A percentile compares a stretch with the other conserved stretches of the same genome.
Conservation (phyloP, 1,284 basidiomycete species). For the Cutaneotrichosporon mucoides region DNA sequence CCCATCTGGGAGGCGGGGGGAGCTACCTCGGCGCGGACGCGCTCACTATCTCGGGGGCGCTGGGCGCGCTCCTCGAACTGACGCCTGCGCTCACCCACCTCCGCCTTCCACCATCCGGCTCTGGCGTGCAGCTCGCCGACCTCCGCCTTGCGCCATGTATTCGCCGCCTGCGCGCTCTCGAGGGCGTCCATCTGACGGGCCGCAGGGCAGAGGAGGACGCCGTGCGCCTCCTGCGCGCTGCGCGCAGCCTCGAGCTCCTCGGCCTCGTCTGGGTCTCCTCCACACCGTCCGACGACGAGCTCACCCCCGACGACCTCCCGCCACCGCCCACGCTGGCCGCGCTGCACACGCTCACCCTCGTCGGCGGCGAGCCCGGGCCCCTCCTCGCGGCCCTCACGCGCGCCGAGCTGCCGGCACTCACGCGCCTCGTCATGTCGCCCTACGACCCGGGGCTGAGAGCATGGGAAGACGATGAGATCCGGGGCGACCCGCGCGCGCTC, state of each 20-base stretch:
- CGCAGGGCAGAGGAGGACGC: slow-evolving; percentile 39
- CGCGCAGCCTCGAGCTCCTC: slow-evolving; percentile 61
- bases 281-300: neutral
- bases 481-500: slow-evolving; percentile 57
- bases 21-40: slow-evolving; percentile 57
- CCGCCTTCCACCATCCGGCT: slow-evolving; percentile 57
- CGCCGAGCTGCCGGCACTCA: slow-evolving; percentile 62
- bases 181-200: slow-evolving; percentile 57
- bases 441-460: slow-evolving; percentile 1
- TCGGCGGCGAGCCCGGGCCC: slow-evolving; percentile 64
- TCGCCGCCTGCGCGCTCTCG: slow-evolving; percentile 55
- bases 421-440: slow-evolving; percentile 63
- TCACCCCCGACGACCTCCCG: neutral
- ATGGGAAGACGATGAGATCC: slow-evolving; percentile 14
- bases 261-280: slow-evolving; percentile 60
- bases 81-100: slow-evolving; percentile 64
- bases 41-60: slow-evolving; percentile 41
- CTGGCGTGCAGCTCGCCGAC: slow-evolving; percentile 51
- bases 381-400: slow-evolving; percentile 60
- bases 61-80: slow-evolving; percentile 58
- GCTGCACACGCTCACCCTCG: slow-evolving; percentile 62
- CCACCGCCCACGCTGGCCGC: slow-evolving; percentile 50
- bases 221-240: slow-evolving; percentile 56
- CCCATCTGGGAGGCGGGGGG: slow-evolving; percentile 56
- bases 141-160: slow-evolving; percentile 51